Base-by-base conservation (phyloP, 225 moss, liverwort and hornwort genomes). In the Ulota crispa region DNA sequence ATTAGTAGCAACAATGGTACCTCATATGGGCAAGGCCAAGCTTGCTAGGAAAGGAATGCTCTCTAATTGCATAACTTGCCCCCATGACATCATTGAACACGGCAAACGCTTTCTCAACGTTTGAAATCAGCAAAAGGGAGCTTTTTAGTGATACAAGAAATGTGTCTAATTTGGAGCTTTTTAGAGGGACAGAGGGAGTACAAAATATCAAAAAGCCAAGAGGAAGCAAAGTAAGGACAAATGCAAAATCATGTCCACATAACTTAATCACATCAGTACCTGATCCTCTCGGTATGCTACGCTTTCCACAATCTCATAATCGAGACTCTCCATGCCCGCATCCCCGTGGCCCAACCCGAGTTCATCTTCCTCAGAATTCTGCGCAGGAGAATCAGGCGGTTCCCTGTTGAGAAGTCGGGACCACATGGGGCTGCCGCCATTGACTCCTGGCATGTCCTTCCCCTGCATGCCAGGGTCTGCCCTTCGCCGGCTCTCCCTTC, bases 221-320 rank as follows among this genome's bases (percentile, higher is more conserved):
- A 50, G 52, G 42, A n/a, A 61, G 41, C 68, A 43, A 23, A 70
- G n/a, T 15, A 55, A 42, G 42, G 30, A 55, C 7, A 21, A 53
- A 34, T 39, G 37, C 28, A 34, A 43, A 27, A 12, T 27, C 20
- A 16, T 7, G 67, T 37, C 67, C 62, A 66, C 57, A 53, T 8
- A 65, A n/a, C 65, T 63, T 52, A 62, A 86, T 36, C 79, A 32
- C 20, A 78, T 66, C 45, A 21, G 32, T 88, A 94, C 95, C 96
- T 99, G 99, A 83, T 99, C 99, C 81, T 99, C 94, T 76, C 94
- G 94, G 81, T 99, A 99, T 9, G 96, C 96, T 64, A 92, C 89
- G 50, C 87, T 95, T 84, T 98, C 97, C 78, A 95, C 97, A 57
- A 95, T 93, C 76, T 79, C 79, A 52, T 99, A 99, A 80, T 99